These are phyloP conservation scores for Akanthomyces dipterigenus DNA, from an alignment of 2,329 filamentous ascomycete species.

Conservation along the genomic window DNA sequence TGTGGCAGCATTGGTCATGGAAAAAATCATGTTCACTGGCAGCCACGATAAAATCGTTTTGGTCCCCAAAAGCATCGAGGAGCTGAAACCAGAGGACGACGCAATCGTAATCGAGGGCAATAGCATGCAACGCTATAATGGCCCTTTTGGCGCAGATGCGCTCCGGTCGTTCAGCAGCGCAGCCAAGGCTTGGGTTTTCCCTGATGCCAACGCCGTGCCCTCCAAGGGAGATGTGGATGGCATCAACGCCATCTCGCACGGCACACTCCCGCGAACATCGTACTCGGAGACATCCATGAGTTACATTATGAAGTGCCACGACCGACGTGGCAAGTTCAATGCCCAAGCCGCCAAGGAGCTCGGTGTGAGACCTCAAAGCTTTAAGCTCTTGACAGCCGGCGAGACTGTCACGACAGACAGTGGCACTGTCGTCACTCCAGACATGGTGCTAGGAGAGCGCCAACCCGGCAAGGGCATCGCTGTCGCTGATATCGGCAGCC, in stretches of 20 bases:
- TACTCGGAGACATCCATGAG: slow-evolving; percentile 66
- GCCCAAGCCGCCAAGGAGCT: slow-evolving; percentile 55
- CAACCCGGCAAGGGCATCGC: slow-evolving; percentile 67
- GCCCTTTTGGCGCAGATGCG: slow-evolving; percentile 38
- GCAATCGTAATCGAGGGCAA: slow-evolving; percentile 58
- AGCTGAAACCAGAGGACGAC: slow-evolving; percentile 24
- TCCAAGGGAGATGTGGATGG: slow-evolving; percentile 9
- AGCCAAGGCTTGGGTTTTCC: slow-evolving; percentile 24
- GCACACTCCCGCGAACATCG: slow-evolving; percentile 57
- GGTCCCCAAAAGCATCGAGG: slow-evolving; percentile 20
- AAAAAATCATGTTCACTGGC: slow-evolving; percentile 31
- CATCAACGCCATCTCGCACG: slow-evolving; percentile 20
- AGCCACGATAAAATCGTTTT: slow-evolving; percentile 19
- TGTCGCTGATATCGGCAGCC: slow-evolving; percentile 70
- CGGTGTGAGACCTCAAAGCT: slow-evolving; percentile 55
- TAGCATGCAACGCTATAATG: slow-evolving; percentile 61
- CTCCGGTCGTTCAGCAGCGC: slow-evolving; percentile 17
- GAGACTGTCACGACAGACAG: slow-evolving; percentile 55
- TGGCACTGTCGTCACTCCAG: slow-evolving; percentile 67
- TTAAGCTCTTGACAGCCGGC: slow-evolving; percentile 54
- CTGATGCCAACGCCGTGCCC: slow-evolving; percentile 5
- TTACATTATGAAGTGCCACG: slow-evolving; percentile 75
- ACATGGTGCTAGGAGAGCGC: slow-evolving; percentile 72
- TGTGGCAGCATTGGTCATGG: slow-evolving; percentile 25
- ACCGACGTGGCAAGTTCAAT: slow-evolving; percentile 76